phyloP scores from a whole-genome alignment of 129 eudicot genomes.

The Smallanthus sonchifolius region DNA sequence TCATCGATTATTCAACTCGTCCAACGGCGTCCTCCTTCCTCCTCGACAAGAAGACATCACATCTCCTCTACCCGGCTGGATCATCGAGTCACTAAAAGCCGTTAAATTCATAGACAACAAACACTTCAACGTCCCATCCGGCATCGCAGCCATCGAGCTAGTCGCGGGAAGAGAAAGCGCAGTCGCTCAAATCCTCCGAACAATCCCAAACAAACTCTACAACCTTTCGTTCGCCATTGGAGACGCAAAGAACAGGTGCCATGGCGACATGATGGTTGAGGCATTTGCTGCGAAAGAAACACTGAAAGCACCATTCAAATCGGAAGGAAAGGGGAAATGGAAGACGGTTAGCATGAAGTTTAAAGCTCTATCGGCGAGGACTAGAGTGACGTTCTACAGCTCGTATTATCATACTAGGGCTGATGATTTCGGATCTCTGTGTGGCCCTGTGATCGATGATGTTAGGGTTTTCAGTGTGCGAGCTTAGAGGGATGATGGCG shows the following conservation, averaged over 20 bases:
- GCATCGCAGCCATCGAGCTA: constrained; percentile 60
- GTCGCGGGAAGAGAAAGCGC: constrained; percentile 97
- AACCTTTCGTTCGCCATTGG: constrained; percentile 57
- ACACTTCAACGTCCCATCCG: constrained; percentile 70
- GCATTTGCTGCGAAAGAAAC: constrained; percentile 66
- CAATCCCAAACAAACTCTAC: constrained; percentile 54
- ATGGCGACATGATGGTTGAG: constrained; percentile 92
- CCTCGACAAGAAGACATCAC: constrained; percentile 64
- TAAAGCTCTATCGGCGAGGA: constrained; percentile 47
- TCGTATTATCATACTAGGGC: constrained; percentile 66
- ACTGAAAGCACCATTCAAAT: constrained; percentile 62
- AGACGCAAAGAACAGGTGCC: constrained; percentile 71
- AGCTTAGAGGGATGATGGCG: neutral
- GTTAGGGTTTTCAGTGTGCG: constrained; percentile 41
- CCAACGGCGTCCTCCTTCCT: constrained; percentile 80
- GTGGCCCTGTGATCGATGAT: constrained; percentile 88
- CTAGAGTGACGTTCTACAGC: constrained; percentile 75
- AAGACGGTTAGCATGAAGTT: constrained; percentile 47
- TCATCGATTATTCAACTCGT: constrained; percentile 48
- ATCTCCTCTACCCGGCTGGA: constrained; percentile 93
- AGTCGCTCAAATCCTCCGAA: constrained; percentile 63
- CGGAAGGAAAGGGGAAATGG: constrained; percentile 66
- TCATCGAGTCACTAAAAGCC: constrained; percentile 84
- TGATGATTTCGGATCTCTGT: constrained; percentile 59
- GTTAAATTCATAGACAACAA: constrained; percentile 64